A percentile compares a stretch with the other conserved stretches of the same genome.
Evolutionary conservation across 2,329 filamentous ascomycete species (phyloP).

Genomic region (Fusarium miscanthi): DNA sequence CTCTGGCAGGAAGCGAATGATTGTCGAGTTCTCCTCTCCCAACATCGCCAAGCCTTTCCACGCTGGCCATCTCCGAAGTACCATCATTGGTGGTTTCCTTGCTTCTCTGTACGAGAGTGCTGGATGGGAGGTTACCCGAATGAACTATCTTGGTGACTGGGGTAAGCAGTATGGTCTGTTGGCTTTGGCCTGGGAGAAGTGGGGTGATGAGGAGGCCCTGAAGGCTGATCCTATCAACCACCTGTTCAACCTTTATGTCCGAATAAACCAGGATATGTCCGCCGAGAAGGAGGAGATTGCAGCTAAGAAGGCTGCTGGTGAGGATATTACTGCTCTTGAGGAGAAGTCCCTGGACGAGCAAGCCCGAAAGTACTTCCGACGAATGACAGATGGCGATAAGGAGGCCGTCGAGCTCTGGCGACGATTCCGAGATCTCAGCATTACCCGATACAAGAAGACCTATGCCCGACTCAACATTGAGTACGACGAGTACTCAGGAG

Average conservation of each 20-base stretch:
- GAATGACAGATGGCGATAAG: constrained; percentile 75
- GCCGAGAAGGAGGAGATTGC: constrained; percentile 75
- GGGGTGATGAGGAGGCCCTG: constrained; percentile 78
- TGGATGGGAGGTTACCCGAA: constrained; percentile 78
- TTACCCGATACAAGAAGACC: constrained; percentile 73
- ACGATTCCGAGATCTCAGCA: constrained; percentile 74
- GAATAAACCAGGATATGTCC: constrained; percentile 75
- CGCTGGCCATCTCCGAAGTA: constrained; percentile 80
- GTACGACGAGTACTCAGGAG: constrained; percentile 77
- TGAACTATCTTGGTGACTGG: constrained; percentile 65
- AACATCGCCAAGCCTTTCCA: constrained; percentile 91
- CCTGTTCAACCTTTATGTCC: constrained; percentile 83
- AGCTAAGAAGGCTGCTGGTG: constrained; percentile 63
- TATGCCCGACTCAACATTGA: constrained; percentile 77
- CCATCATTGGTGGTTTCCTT: constrained; percentile 83
- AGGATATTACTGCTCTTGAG: constrained; percentile 61
- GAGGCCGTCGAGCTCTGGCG: constrained; percentile 71
- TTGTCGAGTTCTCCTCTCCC: constrained; percentile 86
- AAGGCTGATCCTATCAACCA: constrained; percentile 82
- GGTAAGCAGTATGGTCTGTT: constrained; percentile 47
- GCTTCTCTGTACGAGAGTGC: constrained; percentile 76
- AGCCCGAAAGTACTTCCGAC: constrained; percentile 77
- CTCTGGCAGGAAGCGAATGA: constrained; percentile 71
- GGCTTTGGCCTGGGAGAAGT: constrained; percentile 79
- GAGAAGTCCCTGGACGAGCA: constrained; percentile 75